Conservation (phyloP, 805 yeast genomes). For the Sugiyamaella marilandica region DNA sequence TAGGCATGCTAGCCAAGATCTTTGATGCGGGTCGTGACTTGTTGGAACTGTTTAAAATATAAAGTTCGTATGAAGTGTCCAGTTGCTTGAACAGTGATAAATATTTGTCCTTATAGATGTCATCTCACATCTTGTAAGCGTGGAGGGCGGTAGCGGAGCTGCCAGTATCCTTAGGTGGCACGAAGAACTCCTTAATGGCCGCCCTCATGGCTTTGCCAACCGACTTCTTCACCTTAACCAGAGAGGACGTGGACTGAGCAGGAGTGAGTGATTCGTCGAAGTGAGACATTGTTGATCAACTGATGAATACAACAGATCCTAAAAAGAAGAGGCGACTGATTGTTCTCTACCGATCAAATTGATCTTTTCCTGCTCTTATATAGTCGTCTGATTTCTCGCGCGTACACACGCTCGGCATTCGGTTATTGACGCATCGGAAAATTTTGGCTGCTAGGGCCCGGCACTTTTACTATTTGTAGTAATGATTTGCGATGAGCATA, state of each 20-base stretch:
- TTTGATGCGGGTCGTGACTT: too few species aligned
- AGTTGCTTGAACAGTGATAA: too few species aligned
- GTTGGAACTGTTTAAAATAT: too few species aligned
- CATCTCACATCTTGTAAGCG: conserved; percentile 2
- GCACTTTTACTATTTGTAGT: neutral
- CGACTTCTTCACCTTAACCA: conserved; percentile 9
- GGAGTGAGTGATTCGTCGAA: conserved; percentile 10
- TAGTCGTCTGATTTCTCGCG: neutral
- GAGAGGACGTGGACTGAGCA: conserved; percentile 10
- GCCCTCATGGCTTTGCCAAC: conserved; percentile 11
- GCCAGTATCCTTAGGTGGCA: conserved; percentile 10
- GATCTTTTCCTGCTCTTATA: neutral
- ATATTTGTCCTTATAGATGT: neutral
- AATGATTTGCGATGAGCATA: neutral
- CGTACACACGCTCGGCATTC: neutral
- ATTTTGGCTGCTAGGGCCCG: neutral
- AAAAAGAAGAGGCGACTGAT: neutral
- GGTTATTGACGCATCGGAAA: conserved; percentile 2
- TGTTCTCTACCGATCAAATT: neutral
- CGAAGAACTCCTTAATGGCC: conserved; percentile 10
- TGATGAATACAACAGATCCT: too few species aligned
- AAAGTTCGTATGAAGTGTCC: too few species aligned
- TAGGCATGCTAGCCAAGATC: too few species aligned
- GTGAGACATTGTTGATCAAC: conserved; percentile 7
- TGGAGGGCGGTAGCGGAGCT: conserved; percentile 10